Conservation (phyloP, 2,329 filamentous ascomycete species). For the Aureobasidium pullulans region DNA sequence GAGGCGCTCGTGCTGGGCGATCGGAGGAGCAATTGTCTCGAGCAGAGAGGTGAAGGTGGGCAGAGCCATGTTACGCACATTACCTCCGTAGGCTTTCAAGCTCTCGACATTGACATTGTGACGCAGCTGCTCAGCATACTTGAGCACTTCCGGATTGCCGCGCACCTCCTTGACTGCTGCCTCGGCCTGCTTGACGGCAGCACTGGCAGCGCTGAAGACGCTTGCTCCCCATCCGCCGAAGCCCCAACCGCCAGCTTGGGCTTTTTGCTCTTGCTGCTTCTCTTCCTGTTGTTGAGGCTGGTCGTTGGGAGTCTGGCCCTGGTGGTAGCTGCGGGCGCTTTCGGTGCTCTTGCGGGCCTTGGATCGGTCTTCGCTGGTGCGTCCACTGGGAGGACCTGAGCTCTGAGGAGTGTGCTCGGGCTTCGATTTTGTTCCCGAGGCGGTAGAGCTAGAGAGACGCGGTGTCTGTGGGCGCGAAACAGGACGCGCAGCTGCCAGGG, state of each 20-base stretch:
- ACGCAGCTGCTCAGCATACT: slow-evolving; percentile 83
- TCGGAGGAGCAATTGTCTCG: slow-evolving; percentile 90
- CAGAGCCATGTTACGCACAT: slow-evolving; percentile 75
- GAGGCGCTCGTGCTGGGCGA: slow-evolving; percentile 91
- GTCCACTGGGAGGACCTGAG: slow-evolving; percentile 41
- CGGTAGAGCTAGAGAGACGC: slow-evolving; percentile 47
- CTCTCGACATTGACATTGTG: slow-evolving; percentile 72
- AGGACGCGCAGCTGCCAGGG: slow-evolving; percentile 64
- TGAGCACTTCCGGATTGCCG: slow-evolving; percentile 91
- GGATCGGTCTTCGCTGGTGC: slow-evolving; percentile 58
- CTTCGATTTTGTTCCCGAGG: slow-evolving; percentile 31
- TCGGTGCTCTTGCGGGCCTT: slow-evolving; percentile 61
- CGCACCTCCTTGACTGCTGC: slow-evolving; percentile 91
- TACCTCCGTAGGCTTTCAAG: slow-evolving; percentile 74
- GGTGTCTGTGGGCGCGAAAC: slow-evolving; percentile 74
- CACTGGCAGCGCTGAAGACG: slow-evolving; percentile 70
- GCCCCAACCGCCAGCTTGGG: slow-evolving; percentile 41
- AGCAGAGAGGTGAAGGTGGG: slow-evolving; percentile 93
- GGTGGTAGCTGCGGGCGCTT: slow-evolving; percentile 62
- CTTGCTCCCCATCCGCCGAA: slow-evolving; percentile 74
- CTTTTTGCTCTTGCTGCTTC: slow-evolving; percentile 4
- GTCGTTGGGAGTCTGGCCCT: slow-evolving; percentile 58
- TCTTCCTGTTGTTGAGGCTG: slow-evolving; percentile 9
- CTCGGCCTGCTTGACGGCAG: slow-evolving; percentile 88
- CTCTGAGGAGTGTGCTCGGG: slow-evolving; percentile 45